Base-by-base conservation (phyloP, 345 rosid species). In the Diplotaxis tenuifolia region DNA sequence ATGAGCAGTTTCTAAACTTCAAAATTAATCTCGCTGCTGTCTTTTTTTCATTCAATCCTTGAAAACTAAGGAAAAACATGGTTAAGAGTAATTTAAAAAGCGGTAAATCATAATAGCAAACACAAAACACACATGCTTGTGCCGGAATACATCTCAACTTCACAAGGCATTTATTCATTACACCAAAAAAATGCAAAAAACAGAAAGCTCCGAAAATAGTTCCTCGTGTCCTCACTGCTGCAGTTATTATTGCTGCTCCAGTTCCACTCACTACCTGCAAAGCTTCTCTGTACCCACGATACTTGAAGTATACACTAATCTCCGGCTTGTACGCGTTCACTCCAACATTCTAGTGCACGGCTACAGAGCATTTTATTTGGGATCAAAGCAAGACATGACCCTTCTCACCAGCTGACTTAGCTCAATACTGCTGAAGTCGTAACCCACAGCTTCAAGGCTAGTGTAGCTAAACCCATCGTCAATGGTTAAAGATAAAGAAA, bases 401-500 rank as follows among this genome's bases (percentile, higher is more conserved):
- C 49, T 40, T 40, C 16, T 14, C 49, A 40, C 49, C 47, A 12
- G 15, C 16, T 40, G 16, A 40, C 49, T 40, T 7, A 40, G 49
- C 18, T 40, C 49, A 42, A 42, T 42, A 14, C 7, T 42, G 49
- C n/a, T 42, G 49, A 42, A 42, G 49, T 42, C 49, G 6, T 42
- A 14, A 42, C 49, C 18, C 49, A 42, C 49, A 42, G 0, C 18
- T 42, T 42, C 49, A n/a, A 42, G n/a, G 49, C 49, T 12, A 14
- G 7, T 7, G 18, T 42, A 42, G 49, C 18, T 4, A 42, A 42
- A n/a, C 18, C 49, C 49, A 42, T 42, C 16, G 14, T 42, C 49
- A 42, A 42, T 14, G 49, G 49, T 42, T 2, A 42, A 42, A n/a
- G n/a, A n/a, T n/a, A n/a, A 69, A 92, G 89, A 65, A 88, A 92